These are phyloP conservation scores for Aureobasidium sp. DNA, from an alignment of 2,329 filamentous ascomycete species.

Conservation along the genomic window DNA sequence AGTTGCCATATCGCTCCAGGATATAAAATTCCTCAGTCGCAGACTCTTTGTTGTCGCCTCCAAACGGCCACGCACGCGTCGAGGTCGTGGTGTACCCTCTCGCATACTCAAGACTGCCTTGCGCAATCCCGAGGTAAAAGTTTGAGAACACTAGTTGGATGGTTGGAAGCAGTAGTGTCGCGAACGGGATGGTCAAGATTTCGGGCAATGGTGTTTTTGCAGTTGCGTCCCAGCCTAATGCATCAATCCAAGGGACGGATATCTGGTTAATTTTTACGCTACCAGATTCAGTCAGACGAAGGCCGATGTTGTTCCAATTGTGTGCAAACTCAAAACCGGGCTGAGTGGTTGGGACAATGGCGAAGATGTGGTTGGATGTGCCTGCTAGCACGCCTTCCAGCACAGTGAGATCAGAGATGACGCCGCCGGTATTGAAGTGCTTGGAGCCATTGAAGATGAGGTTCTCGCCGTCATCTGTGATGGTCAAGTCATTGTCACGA, in stretches of 20 bases:
- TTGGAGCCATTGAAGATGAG: conserved; percentile 57
- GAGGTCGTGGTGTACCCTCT: conserved; percentile 49
- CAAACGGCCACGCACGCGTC: conserved; percentile 58
- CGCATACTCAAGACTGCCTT: conserved; percentile 51
- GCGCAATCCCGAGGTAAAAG: conserved; percentile 58
- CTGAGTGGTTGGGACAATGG: conserved; percentile 52
- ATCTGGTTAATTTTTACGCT: conserved; percentile 55
- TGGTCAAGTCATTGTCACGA: conserved; percentile 54
- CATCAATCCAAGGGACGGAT: conserved; percentile 52
- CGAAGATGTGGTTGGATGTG: conserved; percentile 56
- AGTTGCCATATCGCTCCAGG: conserved; percentile 57
- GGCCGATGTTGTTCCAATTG: conserved; percentile 59
- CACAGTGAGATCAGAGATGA: conserved; percentile 59
- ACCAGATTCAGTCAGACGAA: conserved; percentile 58
- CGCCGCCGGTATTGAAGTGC: conserved; percentile 61
- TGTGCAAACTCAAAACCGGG: conserved; percentile 51
- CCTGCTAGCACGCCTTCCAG: conserved; percentile 56
- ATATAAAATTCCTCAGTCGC: conserved; percentile 60
- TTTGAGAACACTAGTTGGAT: conserved; percentile 62
- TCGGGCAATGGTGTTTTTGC: conserved; percentile 46
- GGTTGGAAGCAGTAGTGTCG: conserved; percentile 52
- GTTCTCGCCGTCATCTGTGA: conserved; percentile 47
- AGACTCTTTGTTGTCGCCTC: conserved; percentile 54
- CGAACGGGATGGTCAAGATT: conserved; percentile 48
- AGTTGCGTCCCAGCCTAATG: conserved; percentile 51